These are phyloP conservation scores for Hygrophila difformis DNA, from an alignment of 257 asterid genomes.

Conservation along the genomic window DNA sequence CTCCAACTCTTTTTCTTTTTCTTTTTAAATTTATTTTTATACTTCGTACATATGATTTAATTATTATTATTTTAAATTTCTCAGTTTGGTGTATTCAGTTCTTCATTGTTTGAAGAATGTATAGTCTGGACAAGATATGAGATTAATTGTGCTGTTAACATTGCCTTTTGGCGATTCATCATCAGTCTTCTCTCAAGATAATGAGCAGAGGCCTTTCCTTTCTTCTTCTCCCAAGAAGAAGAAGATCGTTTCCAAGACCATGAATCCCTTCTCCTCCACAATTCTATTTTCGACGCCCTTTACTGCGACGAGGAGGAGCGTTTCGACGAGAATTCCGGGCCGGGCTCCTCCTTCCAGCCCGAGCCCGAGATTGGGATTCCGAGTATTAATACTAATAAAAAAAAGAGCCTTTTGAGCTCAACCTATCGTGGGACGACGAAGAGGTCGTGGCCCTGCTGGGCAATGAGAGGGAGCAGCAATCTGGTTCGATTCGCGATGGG, in stretches of 20 bases:
- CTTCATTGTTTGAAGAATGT: too few relatives aligned
- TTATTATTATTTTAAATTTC: too few relatives aligned
- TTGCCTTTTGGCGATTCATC: too few relatives aligned
- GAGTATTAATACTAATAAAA: too few relatives aligned
- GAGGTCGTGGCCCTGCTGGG: conserved; percentile 50
- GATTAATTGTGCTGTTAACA: too few relatives aligned
- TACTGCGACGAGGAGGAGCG: conserved; percentile 75
- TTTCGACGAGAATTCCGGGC: conserved; percentile 40
- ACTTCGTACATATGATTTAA: too few relatives aligned
- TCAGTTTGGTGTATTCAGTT: too few relatives aligned
- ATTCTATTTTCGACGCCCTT: conserved; percentile 62
- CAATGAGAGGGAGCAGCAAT: conserved; percentile 41
- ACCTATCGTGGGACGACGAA: conserved; percentile 76
- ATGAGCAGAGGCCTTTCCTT: conserved; percentile 56
- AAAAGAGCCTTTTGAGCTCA: conserved; percentile 37
- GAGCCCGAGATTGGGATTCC: conserved; percentile 21
- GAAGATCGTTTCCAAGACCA: conserved; percentile 54
- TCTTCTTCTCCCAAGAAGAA: conserved; percentile 49
- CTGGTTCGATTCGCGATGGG: conserved; percentile 18
- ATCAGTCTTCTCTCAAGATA: too few relatives aligned
- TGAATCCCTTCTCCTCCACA: conserved; percentile 36
- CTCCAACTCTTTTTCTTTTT: too few relatives aligned
- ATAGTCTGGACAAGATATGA: too few relatives aligned
- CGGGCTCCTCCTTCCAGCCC: conserved; percentile 18
- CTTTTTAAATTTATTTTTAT: too few relatives aligned